Evolutionary conservation across 2,329 filamentous ascomycete species (phyloP), one percentile per base, ranked within the genome.

Genomic region (Falciphora oryzae): DNA sequence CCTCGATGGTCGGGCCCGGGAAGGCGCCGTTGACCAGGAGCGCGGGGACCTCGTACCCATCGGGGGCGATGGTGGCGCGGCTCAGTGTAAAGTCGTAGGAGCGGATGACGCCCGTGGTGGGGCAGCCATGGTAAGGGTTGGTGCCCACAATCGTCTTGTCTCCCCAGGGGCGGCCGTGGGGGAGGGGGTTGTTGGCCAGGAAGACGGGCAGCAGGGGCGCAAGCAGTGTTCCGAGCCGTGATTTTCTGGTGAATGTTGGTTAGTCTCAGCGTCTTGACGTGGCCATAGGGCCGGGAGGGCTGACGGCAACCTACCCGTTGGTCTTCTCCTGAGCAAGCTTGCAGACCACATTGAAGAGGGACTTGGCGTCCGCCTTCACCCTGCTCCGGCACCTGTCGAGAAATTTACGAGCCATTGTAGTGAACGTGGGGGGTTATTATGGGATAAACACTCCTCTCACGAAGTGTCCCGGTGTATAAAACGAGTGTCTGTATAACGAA

Each of bases 11-110:
- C 1, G 89, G 90, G 0, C 88, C 90, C 0, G 89, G 89, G 66
- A 85, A 88, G 58, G 85, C 81, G 11, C 83, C 84, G 71, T 90
- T 89, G 71, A 90, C 78, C 35, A 90, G 78, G 66, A 93, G 81
- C 4, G 79, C 80, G 5, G 76, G 67, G 65, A 73, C 78, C 65
- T 81, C 72, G 64, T 85, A 83, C 27, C 86, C 85, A 70, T 88
- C 86, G 0, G 84, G 84, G 0, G 80, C 79, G 63, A 85, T 80
- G 56, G 74, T 71, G 2, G 77, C 81, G 25, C 83, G 78, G 65
- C 77, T 81, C 65, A 86, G 72, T 4, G 78, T 81, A 65, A 85
- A 84, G 67, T 85, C 80, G 67, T 85, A 86, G 56, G 77, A 76
- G 14, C 85, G 76, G 28, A 82, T 84, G 2, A 85, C 79, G 16